A percentile compares a stretch with the other conserved stretches of the same genome.
phyloP scores from a whole-genome alignment of 371 early-diverging fungal genomes.

The Zopfochytrium polystomum region DNA sequence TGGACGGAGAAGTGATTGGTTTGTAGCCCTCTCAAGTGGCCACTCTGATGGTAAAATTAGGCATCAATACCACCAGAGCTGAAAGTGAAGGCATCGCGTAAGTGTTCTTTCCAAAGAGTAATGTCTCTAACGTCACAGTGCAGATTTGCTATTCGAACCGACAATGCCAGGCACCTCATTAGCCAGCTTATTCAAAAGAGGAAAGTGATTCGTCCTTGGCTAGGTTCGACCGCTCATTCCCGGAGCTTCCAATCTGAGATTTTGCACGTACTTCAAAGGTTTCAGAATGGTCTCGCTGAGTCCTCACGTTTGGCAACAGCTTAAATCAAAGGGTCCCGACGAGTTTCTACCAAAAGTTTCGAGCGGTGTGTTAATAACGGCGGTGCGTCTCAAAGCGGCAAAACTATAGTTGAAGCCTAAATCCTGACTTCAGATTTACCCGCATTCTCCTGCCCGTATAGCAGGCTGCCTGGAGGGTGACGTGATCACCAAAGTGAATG shows the following conservation, averaged over 20 bases:
- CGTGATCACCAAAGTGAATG: constrained; percentile 38
- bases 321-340: constrained; percentile 15
- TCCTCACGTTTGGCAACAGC: constrained; percentile 39
- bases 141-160: constrained; percentile 39
- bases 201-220: constrained; percentile 40
- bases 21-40: no score
- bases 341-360: constrained; percentile 24
- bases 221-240: no score
- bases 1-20: constrained; percentile 46
- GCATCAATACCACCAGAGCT: constrained; percentile 48
- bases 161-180: constrained; percentile 40
- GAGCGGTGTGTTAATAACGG: constrained; percentile 32
- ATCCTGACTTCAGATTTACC: constrained; percentile 21
- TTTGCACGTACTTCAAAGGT: no score
- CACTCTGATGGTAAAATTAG: no score
- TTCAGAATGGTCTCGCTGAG: constrained; percentile 42
- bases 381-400: constrained; percentile 8
- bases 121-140: neutral
- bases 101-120: constrained; percentile 7
- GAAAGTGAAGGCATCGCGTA: constrained; percentile 47
- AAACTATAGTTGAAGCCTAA: neutral
- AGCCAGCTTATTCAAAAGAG: constrained; percentile 37
- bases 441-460: constrained; percentile 35
- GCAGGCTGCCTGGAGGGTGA: constrained; percentile 38
- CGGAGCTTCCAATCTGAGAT: no score